Evolutionary conservation across 306 rosid genomes (phyloP).

Genomic region (Hippophae rhamnoides): DNA sequence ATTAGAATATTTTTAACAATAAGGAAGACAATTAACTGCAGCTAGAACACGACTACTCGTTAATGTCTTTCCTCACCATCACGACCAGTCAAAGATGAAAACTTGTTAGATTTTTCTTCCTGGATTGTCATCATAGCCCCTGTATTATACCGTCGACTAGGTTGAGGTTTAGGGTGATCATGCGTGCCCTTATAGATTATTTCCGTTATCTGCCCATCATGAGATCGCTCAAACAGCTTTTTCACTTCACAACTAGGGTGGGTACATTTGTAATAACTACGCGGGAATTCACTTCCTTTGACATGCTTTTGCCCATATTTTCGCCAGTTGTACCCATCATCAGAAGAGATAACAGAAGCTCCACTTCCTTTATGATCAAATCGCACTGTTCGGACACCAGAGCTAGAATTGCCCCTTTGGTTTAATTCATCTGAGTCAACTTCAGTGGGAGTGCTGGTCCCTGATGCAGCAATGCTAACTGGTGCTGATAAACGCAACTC

Average conservation of each 20-base stretch:
- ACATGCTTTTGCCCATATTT: conserved; percentile 95
- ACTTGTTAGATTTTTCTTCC: conserved; percentile 65
- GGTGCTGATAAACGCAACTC: conserved; percentile 53
- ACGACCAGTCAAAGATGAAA: conserved; percentile 44
- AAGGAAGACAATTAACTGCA: neutral
- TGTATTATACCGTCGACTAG: conserved; percentile 64
- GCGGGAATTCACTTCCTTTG: conserved; percentile 95
- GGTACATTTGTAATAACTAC: conserved; percentile 97
- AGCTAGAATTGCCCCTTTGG: conserved; percentile 36
- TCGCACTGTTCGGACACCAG: conserved; percentile 45
- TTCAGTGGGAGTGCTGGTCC: conserved; percentile 43
- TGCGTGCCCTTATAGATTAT: conserved; percentile 91
- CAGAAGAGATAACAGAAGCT: conserved; percentile 45
- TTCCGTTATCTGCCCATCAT: conserved; percentile 92
- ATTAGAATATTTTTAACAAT: conserved; percentile 8
- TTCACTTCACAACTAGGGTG: conserved; percentile 98
- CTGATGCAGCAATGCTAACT: conserved; percentile 39
- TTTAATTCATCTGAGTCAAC: conserved; percentile 48
- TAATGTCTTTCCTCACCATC: conserved; percentile 54
- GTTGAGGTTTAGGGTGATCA: conserved; percentile 96
- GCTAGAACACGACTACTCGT: neutral
- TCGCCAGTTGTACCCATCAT: conserved; percentile 97
- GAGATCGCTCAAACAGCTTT: conserved; percentile 85
- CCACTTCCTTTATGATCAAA: conserved; percentile 49
- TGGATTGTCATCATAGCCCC: conserved; percentile 47